These are phyloP conservation scores for Brassica balearica DNA, from an alignment of 441 rosid species.

Conservation along the genomic window DNA sequence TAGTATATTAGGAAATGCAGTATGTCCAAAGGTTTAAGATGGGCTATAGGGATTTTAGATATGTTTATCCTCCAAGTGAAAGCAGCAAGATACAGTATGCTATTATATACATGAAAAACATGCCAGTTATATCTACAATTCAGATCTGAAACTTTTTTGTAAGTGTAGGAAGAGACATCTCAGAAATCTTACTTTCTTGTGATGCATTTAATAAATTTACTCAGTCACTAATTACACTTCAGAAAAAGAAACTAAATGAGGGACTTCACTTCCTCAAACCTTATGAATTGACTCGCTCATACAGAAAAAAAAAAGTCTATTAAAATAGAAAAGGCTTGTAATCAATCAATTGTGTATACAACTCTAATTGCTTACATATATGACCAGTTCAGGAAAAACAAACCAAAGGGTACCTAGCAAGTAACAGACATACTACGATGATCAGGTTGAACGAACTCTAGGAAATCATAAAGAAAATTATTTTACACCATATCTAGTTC, in stretches of 20 bases:
- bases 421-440: slow-evolving; percentile 7
- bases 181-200: background rate
- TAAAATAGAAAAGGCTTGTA: background rate
- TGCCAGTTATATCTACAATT: background rate
- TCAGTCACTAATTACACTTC: slow-evolving; percentile 21
- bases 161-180: too few species aligned
- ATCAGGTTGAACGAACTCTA: slow-evolving; percentile 1
- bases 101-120: background rate
- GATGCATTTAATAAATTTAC: slow-evolving; percentile 15
- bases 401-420: slow-evolving; percentile 31
- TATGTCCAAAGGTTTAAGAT: slow-evolving; percentile 11
- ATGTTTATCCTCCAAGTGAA: slow-evolving; percentile 22
- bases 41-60: slow-evolving; percentile 3
- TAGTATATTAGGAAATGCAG: slow-evolving; percentile 17
- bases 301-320: too few species aligned
- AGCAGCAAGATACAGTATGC: too few species aligned
- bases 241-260: background rate
- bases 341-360: slow-evolving; percentile 18
- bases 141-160: background rate
- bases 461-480: slow-evolving; percentile 5
- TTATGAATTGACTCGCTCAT: background rate
- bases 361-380: slow-evolving; percentile 17
- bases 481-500: slow-evolving; percentile 14
- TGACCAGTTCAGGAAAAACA: slow-evolving; percentile 28
- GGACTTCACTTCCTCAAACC: slow-evolving; percentile 20